Evolutionary conservation across 2,329 filamentous ascomycete species (phyloP), one percentile per base, ranked within the genome.

Genomic region (Fusarium bulbicola): DNA sequence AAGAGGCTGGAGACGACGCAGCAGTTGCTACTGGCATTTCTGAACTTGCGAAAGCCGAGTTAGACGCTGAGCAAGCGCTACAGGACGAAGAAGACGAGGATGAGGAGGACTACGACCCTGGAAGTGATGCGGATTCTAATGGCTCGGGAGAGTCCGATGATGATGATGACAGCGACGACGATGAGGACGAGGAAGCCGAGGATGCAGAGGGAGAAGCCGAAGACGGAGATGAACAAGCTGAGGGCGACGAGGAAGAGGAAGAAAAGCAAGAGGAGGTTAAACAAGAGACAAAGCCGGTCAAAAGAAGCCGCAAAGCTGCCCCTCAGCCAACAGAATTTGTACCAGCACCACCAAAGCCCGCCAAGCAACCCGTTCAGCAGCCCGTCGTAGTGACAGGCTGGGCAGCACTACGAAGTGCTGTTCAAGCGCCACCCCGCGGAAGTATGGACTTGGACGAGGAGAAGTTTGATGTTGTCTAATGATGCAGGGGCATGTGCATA

Each of bases 21-120:
- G 73, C 75, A 66, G 76, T 74, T 18, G 83, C 78, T 6, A 83
- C 83, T 42, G 84, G 81, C 20, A 79, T 85, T 74, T 86, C 85
- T 5, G 86, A 86, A 79, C 79, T 89, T 45, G 83, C 87, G 77
- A 84, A 82, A 62, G 88, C 87, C 8, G 81, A 87, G 52, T 67
- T 81, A 14, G 87, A 90, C 72, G 83, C 81, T 7, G 88, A 90
- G 76, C 85, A 89, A 73, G 81, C 83, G 66, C 71, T 89, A 40
- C 86, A 89, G 66, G 88, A 91, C 42, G 89, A 90, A 4, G 89
- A 91, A 63, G 90, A 91, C 54, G 89, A 91, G 63, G 84, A 90
- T 9, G 90, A 92, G 73, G 90, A 92, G 72, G 90, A 92, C 74
- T 92, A 92, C 72, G 89, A 92, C 66, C 90, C 90, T 1, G 89